Evolutionary conservation across 1,284 basidiomycete genomes (phyloP).

Genomic region (Apiotrichum mycotoxinovorans): DNA sequence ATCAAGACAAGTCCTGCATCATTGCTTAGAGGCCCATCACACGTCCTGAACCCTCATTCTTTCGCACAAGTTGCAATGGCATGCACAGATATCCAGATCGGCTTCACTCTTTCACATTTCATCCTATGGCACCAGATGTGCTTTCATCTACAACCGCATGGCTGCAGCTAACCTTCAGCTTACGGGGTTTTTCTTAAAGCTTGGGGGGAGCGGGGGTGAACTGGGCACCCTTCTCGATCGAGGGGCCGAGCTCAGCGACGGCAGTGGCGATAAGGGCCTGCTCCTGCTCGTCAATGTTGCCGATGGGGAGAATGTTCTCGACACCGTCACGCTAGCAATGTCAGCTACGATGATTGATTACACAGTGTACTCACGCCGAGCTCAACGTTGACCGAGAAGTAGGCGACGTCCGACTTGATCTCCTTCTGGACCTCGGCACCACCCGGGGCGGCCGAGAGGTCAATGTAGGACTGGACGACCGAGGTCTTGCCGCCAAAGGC

Average conservation of each 20-base stretch:
- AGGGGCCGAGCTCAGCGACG: conserved; percentile 55
- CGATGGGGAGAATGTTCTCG: conserved; percentile 56
- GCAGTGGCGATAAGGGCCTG: conserved; percentile 53
- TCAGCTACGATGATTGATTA: not conserved
- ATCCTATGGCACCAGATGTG: not conserved
- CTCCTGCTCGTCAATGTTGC: conserved; percentile 54
- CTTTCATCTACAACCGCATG: not conserved
- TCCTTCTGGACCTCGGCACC: conserved; percentile 50
- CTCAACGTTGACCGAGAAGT: conserved; percentile 86
- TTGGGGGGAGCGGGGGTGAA: conserved; percentile 47
- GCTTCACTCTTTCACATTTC: not conserved
- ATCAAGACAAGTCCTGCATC: no score
- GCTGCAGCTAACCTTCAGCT: not conserved
- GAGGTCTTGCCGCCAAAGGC: conserved; percentile 79
- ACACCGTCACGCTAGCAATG: conserved; percentile 50
- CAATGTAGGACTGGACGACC: conserved; percentile 80
- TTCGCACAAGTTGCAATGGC: not conserved
- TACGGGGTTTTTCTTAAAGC: conserved; percentile 30
- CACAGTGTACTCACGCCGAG: conserved; percentile 63
- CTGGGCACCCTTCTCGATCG: conserved; percentile 53
- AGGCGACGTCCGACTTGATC: conserved; percentile 60
- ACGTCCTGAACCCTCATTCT: no score
- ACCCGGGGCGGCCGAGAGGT: conserved; percentile 58
- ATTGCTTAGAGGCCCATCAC: no score
- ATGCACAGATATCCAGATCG: not conserved